Evolutionary conservation across 1,139 yeast genomes (phyloP), one percentile per base, ranked within the genome.

Genomic region (Blastobotrys capitulatus): DNA sequence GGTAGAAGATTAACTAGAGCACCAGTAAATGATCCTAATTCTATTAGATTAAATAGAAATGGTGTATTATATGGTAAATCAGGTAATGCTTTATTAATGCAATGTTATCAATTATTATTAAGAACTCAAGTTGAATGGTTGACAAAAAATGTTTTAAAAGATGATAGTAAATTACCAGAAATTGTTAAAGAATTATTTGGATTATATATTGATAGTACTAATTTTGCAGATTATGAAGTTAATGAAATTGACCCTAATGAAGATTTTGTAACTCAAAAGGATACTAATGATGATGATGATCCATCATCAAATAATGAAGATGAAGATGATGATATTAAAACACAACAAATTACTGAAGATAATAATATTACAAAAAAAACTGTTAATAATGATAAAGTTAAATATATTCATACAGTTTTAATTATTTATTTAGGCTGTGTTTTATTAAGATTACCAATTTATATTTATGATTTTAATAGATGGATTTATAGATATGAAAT

Each of bases 71-170:
- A 72, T 58, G 95, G 95, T 20, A 60, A 62, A 25, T 77, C 72
- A 10, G 89, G 82, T 9, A 69, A 68, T 35, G 66, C 69, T 18
- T 55, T 79, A 43, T 75, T 72, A 53, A 57, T 79, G 47, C 73
- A 72, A 59, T 72, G 82, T 46, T 69, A 79, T 44, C 96, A 87
- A 63, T 60, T 66, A 29, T 62, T 85, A 1, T 63, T 87, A 32
- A 72, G 73, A 53, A 61, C 65, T 15, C 87, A 85, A 59, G 65
- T 77, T 12, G 60, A 62, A 32, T 68, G 70, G 63, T 63, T 81
- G 37, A 65, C 69, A 4, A 18, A 18, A 6, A 19, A 19, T 19
- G 38, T 16, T 9, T 15, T 15, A 6, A 19, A 9, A 16, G 25
- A 37, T 6, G 70, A 75, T 2, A 52, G 56, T 5, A 69, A 68